Conservation (phyloP, 2,329 filamentous ascomycete genomes). For the Curvularia verruculosa region DNA sequence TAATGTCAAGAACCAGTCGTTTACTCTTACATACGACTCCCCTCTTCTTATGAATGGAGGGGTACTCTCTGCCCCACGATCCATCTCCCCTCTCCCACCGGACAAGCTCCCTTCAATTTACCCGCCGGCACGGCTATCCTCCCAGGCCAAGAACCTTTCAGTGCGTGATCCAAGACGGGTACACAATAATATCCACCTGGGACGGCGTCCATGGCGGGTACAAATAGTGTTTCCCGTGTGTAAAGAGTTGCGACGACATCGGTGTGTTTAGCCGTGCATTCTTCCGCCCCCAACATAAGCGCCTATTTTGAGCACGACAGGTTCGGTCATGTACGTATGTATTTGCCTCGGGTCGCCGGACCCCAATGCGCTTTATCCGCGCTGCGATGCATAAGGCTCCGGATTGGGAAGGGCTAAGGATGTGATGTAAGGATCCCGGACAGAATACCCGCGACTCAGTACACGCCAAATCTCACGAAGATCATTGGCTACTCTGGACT, state of each 20-base stretch:
- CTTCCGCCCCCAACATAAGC: conserved; percentile 32
- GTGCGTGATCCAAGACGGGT: conserved; percentile 23
- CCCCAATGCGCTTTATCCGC: conserved; percentile 14
- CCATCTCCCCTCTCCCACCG: conserved; percentile 6
- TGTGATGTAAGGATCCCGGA: background rate
- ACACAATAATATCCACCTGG: conserved; percentile 15
- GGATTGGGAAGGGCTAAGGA: background rate
- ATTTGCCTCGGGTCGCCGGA: conserved; percentile 32
- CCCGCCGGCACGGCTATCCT: conserved; percentile 41
- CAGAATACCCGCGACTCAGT: no score
- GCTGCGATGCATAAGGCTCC: background rate
- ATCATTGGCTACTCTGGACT: no score
- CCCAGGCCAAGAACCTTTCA: conserved; percentile 26
- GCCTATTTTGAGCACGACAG: conserved; percentile 14
- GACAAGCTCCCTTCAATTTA: conserved; percentile 35
- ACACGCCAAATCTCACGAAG: no score
- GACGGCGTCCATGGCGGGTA: conserved; percentile 23
- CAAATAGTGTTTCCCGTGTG: conserved; percentile 16
- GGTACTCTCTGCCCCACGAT: conserved; percentile 32
- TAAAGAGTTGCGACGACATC: background rate
- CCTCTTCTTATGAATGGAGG: conserved; percentile 35
- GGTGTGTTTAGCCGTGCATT: conserved; percentile 44
- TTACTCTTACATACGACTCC: background rate
- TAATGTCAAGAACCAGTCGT: background rate
- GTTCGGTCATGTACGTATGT: background rate